phyloP scores from a whole-genome alignment of 106 monocot species.

The Apostasia shenzhenica region DNA sequence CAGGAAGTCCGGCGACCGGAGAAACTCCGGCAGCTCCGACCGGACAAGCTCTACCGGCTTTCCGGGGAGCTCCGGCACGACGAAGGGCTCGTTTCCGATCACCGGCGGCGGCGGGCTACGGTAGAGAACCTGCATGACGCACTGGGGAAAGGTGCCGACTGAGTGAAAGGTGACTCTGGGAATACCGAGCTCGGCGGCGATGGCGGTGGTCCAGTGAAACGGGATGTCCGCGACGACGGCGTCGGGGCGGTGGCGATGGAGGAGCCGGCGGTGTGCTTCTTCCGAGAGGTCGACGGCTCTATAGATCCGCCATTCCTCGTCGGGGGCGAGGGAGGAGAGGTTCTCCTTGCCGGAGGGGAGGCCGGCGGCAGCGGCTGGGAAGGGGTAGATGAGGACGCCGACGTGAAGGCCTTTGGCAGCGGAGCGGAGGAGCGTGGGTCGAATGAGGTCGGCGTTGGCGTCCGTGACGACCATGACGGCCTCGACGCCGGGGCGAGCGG shows the following conservation, averaged over 20 bases:
- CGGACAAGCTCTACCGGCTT: constrained; percentile 5
- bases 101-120: not conserved
- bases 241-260: constrained; percentile 38
- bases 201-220: constrained; percentile 26
- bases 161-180: constrained; percentile 34
- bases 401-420: constrained; percentile 14
- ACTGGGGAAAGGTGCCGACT: constrained; percentile 48
- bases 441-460: constrained; percentile 34
- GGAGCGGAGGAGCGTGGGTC: constrained; percentile 15
- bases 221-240: constrained; percentile 43
- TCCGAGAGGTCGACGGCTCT: constrained; percentile 25
- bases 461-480: constrained; percentile 44
- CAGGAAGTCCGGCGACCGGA: constrained; percentile 12
- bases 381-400: constrained; percentile 31
- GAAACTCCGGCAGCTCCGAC: constrained; percentile 38
- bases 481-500: constrained; percentile 20
- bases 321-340: constrained; percentile 22
- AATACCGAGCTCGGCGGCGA: constrained; percentile 38
- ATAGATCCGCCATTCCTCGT: constrained; percentile 29
- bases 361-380: constrained; percentile 33
- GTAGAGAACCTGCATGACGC: constrained; percentile 31
- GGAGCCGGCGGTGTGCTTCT: constrained; percentile 18
- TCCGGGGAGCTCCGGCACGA: constrained; percentile 6
- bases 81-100: not conserved
- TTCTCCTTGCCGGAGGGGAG: constrained; percentile 41